These are phyloP conservation scores for Diplodia intermedia DNA, from an alignment of 2,329 filamentous ascomycete genomes.

Conservation along the genomic window DNA sequence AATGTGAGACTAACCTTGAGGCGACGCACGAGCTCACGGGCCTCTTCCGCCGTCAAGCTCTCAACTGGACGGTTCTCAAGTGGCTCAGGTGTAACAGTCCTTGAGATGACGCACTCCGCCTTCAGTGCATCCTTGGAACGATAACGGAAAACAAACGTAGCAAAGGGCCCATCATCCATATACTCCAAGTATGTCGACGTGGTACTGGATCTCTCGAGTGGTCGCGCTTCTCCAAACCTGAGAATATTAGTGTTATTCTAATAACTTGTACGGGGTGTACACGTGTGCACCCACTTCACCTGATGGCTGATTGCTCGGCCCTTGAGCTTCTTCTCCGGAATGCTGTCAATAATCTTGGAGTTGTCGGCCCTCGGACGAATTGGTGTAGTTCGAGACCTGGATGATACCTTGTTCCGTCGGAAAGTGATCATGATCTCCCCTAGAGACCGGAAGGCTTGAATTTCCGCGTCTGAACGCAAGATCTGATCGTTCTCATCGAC, in stretches of 20 bases:
- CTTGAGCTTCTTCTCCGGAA: slow-evolving; percentile 41
- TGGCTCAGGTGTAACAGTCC: slow-evolving; percentile 40
- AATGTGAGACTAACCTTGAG: slow-evolving; percentile 34
- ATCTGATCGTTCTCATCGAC: background rate
- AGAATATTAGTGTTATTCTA: background rate
- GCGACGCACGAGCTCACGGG: slow-evolving; percentile 37
- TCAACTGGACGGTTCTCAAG: slow-evolving; percentile 38
- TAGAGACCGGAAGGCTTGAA: background rate
- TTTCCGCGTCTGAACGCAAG: too few species aligned
- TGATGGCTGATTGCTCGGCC: slow-evolving; percentile 37
- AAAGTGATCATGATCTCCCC: background rate
- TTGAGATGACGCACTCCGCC: slow-evolving; percentile 43
- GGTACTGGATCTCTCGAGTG: background rate
- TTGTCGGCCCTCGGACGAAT: background rate
- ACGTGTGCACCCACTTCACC: slow-evolving; percentile 32
- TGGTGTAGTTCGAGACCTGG: background rate
- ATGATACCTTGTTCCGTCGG: background rate
- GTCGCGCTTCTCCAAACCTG: background rate
- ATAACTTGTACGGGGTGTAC: background rate
- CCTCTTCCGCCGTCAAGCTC: slow-evolving; percentile 38
- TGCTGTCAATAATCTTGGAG: background rate
- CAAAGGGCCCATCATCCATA: slow-evolving; percentile 36
- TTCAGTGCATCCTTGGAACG: slow-evolving; percentile 43
- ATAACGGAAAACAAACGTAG: slow-evolving; percentile 42
- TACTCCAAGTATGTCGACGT: background rate